Evolutionary conservation across 2,329 filamentous ascomycete genomes (phyloP), one percentile per base, ranked within the genome.

Genomic region (Venturia oleaginea): DNA sequence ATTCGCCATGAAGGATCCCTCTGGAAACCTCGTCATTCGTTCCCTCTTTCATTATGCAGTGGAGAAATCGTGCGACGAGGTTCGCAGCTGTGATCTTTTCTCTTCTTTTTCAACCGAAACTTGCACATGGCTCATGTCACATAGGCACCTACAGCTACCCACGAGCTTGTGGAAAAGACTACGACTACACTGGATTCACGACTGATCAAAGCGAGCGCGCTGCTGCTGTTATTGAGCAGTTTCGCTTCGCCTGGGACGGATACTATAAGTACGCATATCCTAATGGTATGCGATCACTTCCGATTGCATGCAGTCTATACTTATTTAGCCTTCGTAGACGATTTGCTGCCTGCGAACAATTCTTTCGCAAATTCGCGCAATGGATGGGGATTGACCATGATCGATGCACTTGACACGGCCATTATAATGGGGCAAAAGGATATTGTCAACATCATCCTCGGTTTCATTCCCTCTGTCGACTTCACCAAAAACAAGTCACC

Each of bases 391-490:
- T 90, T 90, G 32, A 91, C 86, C 46, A 89, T 90, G 0, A 83
- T 94, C 15, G 91, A 96, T 73, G 89, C 90, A 1, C 79, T 96
- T 57, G 88, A 85, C 65, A 95, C 91, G 0, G 91, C 91, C 8
- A 79, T 92, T 59, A 75, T 96, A 27, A 93, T 95, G 89, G 81
- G 83, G 43, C 82, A 90, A 48, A 76, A 79, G 32, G 79, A 86
- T 19, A 85, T 90, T 27, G 86, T 94, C 15, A 78, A 86, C 51
- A 79, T 86, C 63, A 91, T 95, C 67, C 75, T 96, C 27, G 79
- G 87, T 6, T 87, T 86, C 71, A 83, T 96, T 57, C 82, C 85
- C 0, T 83, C 76, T 0, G 87, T 95, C 70, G 80, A 95, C 74
- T 96, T 90, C 37, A 24, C 32, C 13, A 37, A 63, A 10, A 67